Evolutionary conservation across 441 rosid species (phyloP).

Genomic region (Euphorbia schlechtendalii): DNA sequence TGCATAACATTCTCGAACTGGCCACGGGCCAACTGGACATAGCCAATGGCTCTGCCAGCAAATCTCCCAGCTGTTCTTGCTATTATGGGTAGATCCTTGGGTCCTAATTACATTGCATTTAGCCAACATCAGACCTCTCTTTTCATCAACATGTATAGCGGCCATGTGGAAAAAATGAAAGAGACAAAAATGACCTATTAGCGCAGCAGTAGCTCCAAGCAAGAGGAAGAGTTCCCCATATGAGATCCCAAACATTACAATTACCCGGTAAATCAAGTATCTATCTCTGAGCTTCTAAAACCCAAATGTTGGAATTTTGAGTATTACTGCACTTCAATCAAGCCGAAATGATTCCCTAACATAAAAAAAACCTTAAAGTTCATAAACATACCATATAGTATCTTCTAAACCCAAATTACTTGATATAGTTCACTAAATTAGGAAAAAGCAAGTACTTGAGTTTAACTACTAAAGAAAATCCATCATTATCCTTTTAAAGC

Average conservation of each 20-base stretch:
- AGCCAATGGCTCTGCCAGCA: slow-evolving; percentile 74
- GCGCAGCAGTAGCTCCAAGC: slow-evolving; percentile 68
- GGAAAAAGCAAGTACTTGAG: too few relatives aligned
- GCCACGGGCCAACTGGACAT: slow-evolving; percentile 82
- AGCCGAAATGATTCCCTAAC: background rate
- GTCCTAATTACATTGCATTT: slow-evolving; percentile 36
- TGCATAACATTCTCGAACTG: slow-evolving; percentile 78
- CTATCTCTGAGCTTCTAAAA: background rate
- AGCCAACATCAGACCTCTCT: background rate
- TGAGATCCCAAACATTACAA: slow-evolving; percentile 60
- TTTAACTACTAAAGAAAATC: too few relatives aligned
- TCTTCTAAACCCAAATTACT: background rate
- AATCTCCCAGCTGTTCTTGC: slow-evolving; percentile 74
- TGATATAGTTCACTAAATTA: background rate
- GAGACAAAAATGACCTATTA: slow-evolving; percentile 42
- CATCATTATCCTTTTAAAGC: too few relatives aligned
- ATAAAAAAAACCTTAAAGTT: background rate
- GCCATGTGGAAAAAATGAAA: background rate
- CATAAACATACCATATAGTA: background rate
- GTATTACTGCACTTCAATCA: background rate
- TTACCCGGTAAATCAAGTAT: background rate
- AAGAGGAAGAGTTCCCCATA: slow-evolving; percentile 70
- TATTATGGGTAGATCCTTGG: slow-evolving; percentile 68
- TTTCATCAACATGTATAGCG: background rate
- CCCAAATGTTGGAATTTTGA: background rate